phyloP scores from a whole-genome alignment of 1,284 basidiomycete genomes.

The Hymenochaete sp. region DNA sequence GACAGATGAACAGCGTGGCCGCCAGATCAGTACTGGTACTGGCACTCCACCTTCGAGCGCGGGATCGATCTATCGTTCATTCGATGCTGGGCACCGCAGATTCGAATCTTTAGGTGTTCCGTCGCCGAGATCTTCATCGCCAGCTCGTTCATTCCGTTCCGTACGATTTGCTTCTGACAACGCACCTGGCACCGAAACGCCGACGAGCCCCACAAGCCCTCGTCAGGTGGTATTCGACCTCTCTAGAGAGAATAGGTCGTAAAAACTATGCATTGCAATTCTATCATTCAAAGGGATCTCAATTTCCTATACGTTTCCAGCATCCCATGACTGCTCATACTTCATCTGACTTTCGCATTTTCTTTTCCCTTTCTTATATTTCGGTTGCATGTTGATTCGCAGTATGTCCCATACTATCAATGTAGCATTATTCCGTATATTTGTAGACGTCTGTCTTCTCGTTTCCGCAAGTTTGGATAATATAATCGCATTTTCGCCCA shows the following conservation, averaged over 20 bases:
- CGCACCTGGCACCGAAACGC: slow-evolving; percentile 5
- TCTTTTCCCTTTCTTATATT: background rate
- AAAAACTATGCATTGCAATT: no score
- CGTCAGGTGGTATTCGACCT: slow-evolving; percentile 16
- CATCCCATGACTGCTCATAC: no score
- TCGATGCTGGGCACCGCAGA: slow-evolving; percentile 12
- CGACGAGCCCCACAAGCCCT: slow-evolving; percentile 1
- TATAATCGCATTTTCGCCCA: background rate
- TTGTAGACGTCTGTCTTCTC: slow-evolving; percentile 1
- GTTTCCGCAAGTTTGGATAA: background rate
- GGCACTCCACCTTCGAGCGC: slow-evolving; percentile 1
- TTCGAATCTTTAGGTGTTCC: slow-evolving; percentile 14
- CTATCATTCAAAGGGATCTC: no score
- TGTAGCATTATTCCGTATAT: background rate
- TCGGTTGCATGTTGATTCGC: background rate
- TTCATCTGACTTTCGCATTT: background rate
- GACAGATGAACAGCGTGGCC: slow-evolving; percentile 14
- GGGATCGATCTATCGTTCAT: no score
- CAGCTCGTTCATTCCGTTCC: slow-evolving; percentile 19
- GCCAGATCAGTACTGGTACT: background rate
- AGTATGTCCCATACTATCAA: background rate
- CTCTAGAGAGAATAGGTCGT: slow-evolving; percentile 9
- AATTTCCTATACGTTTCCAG: no score
- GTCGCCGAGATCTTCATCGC: slow-evolving; percentile 16
- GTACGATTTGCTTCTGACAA: slow-evolving; percentile 19